phyloP scores from a whole-genome alignment of 2,329 filamentous ascomycete species.

The Neofusicoccum umdonicola region DNA sequence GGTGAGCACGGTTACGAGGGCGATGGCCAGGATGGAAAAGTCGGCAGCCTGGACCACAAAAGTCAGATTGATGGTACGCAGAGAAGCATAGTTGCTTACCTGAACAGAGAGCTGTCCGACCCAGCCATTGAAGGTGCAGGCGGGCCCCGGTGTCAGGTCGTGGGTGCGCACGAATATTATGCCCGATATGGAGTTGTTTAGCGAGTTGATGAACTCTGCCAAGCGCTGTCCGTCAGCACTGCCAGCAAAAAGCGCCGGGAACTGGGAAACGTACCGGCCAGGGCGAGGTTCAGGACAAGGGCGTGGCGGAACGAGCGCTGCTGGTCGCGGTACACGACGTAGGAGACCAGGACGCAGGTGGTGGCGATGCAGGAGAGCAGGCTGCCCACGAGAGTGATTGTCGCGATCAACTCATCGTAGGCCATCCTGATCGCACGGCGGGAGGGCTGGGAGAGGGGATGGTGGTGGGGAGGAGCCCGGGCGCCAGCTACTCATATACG shows the following conservation, averaged over 20 bases:
- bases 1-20: constrained; percentile 43
- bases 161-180: constrained; percentile 30
- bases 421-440: not conserved
- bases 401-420: not conserved
- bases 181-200: constrained; percentile 47
- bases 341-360: constrained; percentile 22
- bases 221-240: constrained; percentile 21
- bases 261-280: constrained; percentile 21
- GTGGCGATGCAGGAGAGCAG: constrained; percentile 24
- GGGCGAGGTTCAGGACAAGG: constrained; percentile 25
- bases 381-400: constrained; percentile 26
- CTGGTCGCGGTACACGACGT: constrained; percentile 21
- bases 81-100: constrained; percentile 21
- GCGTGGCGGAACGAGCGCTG: constrained; percentile 27
- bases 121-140: constrained; percentile 47
- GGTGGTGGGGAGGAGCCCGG: not conserved
- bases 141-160: constrained; percentile 27
- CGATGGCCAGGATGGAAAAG: constrained; percentile 47
- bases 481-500: not conserved
- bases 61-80: not conserved
- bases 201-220: constrained; percentile 43
- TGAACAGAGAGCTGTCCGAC: constrained; percentile 48
- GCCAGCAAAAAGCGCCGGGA: not conserved
- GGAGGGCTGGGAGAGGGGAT: not conserved
- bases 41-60: constrained; percentile 25